Percentiles rank a stretch among this genome's conserved stretches.
These are phyloP conservation scores for Eimeria maxima DNA, from an alignment of 169 alveolate species.

Conservation along the genomic window DNA sequence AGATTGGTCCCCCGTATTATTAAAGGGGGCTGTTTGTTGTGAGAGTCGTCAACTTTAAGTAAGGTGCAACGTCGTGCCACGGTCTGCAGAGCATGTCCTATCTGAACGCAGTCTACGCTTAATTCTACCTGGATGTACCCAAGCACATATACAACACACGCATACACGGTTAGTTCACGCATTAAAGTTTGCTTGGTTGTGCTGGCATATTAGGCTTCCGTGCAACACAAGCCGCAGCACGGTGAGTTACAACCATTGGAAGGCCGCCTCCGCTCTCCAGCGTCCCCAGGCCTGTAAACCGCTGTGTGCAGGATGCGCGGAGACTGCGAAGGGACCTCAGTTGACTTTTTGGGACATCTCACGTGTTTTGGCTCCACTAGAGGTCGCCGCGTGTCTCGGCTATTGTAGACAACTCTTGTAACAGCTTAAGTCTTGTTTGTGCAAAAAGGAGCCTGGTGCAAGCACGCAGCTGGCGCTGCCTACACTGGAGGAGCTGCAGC, in stretches of 20 bases:
- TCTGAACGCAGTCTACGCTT: neutral
- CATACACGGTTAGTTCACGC: neutral
- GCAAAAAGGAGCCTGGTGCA: neutral
- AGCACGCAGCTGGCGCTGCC: slow-evolving; percentile 40
- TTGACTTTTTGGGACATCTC: neutral
- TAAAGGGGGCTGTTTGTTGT: neutral
- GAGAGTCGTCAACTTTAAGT: neutral
- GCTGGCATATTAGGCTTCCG: neutral
- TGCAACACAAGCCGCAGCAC: neutral
- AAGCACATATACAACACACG: neutral
- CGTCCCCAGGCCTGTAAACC: neutral
- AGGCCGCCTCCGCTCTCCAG: neutral
- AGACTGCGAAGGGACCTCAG: neutral
- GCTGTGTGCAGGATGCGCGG: neutral
- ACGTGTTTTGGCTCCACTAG: neutral
- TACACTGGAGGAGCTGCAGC: slow-evolving; percentile 35
- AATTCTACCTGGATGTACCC: neutral
- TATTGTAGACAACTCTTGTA: neutral
- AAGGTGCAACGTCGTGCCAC: neutral
- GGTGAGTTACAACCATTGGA: neutral
- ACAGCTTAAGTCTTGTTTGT: neutral
- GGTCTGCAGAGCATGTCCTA: neutral
- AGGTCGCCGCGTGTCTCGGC: neutral
- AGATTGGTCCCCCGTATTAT: neutral
- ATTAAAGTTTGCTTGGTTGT: neutral